A percentile compares a stretch with the other conserved stretches of the same genome.
Conservation (phyloP, 2,329 filamentous ascomycete genomes). For the Apiospora saccharicola region DNA sequence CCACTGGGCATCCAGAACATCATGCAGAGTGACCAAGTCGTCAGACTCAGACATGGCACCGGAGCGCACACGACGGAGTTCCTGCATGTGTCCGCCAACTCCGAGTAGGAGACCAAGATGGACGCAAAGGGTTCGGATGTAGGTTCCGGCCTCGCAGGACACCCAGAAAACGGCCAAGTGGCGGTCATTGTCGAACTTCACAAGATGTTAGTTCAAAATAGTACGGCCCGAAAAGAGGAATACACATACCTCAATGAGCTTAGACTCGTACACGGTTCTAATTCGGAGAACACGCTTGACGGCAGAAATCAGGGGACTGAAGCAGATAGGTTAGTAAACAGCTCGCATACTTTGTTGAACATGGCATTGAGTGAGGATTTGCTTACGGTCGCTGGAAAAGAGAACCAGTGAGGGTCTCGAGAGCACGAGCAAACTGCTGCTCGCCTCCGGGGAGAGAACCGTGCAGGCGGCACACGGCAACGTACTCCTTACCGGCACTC, state of each 20-base stretch:
- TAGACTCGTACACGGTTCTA: conserved; percentile 96
- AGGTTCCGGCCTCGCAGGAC: conserved; percentile 97
- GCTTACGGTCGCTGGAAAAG: conserved; percentile 85
- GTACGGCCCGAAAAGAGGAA: too few species aligned
- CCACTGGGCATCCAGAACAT: conserved; percentile 93
- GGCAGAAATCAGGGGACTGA: conserved; percentile 85
- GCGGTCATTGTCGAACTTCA: conserved; percentile 89
- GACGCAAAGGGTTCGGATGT: conserved; percentile 97
- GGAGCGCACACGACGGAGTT: conserved; percentile 90
- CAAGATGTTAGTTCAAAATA: not conserved
- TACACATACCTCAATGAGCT: conserved; percentile 72
- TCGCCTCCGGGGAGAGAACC: conserved; percentile 94
- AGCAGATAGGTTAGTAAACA: not conserved
- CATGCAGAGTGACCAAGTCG: conserved; percentile 91
- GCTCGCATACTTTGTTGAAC: not conserved
- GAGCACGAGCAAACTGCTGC: conserved; percentile 88
- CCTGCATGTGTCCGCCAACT: conserved; percentile 97
- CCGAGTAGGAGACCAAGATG: conserved; percentile 80
- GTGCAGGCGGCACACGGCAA: conserved; percentile 93
- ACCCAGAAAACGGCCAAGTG: conserved; percentile 99
- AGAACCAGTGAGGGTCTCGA: conserved; percentile 95
- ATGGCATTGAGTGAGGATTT: not conserved
- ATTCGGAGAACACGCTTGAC: conserved; percentile 99
- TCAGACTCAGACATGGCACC: conserved; percentile 94
- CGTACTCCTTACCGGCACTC: conserved; percentile 96